Base-by-base conservation (phyloP, 2,329 filamentous ascomycete genomes). In the Xylaria sp. region DNA sequence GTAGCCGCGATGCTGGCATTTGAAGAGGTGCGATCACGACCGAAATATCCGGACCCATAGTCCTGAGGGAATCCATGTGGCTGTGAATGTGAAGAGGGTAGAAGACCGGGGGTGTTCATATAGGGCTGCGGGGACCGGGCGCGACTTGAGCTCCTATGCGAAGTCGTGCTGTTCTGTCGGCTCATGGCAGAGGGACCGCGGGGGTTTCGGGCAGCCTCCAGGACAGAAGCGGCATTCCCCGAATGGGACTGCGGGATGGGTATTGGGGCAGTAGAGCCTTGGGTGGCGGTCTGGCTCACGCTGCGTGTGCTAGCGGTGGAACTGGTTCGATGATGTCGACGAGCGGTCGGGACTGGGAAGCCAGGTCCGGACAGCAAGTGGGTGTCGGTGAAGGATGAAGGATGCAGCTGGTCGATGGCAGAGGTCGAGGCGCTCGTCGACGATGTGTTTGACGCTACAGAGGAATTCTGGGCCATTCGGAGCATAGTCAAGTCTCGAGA, bases 401-500 rank as follows among this genome's bases (percentile, higher is more conserved):
- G 70, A 63, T 73, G 78, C 51, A 73, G 77, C 59, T 87, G 87
- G 73, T 84, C 81, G 46, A 61, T 25, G 46, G 81, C 81, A n/a
- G 86, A 84, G 62, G 81, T 82, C 20, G 86, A 84, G 66, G 85
- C 84, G 64, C 84, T 84, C 34, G 87, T 83, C 0, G 89, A 91
- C 2, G 89, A 91, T n/a, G 88, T 80, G 76, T 90, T 91, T 54
- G 89, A 91, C 4, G 85, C 88, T 37, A 90, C 88, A 0, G 89
- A 91, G 7, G 89, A 88, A 76, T 91, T 91, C 67, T 91, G 88
- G 28, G 88, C 87, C 37, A 88, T 86, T 64, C 94, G 92, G n/a
- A 98, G 89, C 62, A 94, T 85, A 18, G 91, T 91, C 44, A 98
- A 89, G 79, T 98, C 95, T 66, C 95, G 92, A 0, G 93, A 97